Conservation (phyloP, 805 yeast species). For the Candida orba region DNA sequence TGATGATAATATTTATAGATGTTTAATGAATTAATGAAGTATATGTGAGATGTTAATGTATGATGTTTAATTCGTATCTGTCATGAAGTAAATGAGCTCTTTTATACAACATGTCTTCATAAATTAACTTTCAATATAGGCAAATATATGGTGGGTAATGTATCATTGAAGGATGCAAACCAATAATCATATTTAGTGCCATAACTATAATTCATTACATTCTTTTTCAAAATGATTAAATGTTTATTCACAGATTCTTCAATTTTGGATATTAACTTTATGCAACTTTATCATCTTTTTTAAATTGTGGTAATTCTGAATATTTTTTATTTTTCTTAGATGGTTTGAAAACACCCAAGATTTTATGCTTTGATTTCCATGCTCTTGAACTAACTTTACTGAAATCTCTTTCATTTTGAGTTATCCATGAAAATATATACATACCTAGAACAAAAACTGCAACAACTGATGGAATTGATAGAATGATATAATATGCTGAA, state of each 20-base stretch:
- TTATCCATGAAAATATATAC: constrained; percentile 56
- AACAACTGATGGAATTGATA: constrained; percentile 64
- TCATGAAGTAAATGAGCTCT: constrained; percentile 10
- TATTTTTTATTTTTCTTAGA: constrained; percentile 32
- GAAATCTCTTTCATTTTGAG: constrained; percentile 49
- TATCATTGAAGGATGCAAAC: too few species aligned
- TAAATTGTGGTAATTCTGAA: constrained; percentile 34
- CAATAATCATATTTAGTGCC: too few species aligned
- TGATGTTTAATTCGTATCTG: constrained; percentile 21
- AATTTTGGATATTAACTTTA: not conserved
- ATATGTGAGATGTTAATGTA: not conserved
- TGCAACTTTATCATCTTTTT: constrained; percentile 14
- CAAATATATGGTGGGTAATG: not conserved
- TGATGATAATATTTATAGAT: not conserved
- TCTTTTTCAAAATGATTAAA: too few species aligned
- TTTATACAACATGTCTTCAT: constrained; percentile 14
- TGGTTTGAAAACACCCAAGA: constrained; percentile 33
- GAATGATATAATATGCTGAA: constrained; percentile 54
- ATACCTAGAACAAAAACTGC: constrained; percentile 50
- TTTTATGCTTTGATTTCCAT: constrained; percentile 29
- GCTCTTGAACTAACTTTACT: constrained; percentile 33
- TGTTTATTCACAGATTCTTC: not conserved
- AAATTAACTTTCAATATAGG: constrained; percentile 6
- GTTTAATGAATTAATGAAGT: not conserved
- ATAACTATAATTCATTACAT: too few species aligned